Evolutionary conservation across 768 basidiomycete genomes (phyloP), one percentile per base, ranked within the genome.

Genomic region (Sarcodon aspratus): DNA sequence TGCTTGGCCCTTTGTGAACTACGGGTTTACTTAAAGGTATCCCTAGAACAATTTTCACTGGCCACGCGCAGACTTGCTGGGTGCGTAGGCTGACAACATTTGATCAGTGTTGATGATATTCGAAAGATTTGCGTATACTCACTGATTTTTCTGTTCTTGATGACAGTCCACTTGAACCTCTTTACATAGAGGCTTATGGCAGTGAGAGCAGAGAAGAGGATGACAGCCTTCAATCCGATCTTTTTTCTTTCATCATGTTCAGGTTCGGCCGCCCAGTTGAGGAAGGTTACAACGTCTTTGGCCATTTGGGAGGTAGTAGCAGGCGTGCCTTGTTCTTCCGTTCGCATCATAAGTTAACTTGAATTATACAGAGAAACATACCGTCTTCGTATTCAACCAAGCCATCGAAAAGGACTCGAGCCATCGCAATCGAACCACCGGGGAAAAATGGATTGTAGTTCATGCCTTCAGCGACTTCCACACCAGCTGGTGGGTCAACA

Each of bases 401-500:
- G 36, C 91, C 94, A 59, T 98, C 96, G 63, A 88, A 98, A 55
- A 98, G 71, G 34, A 97, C 80, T 61, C 95, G 90, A 46, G 91
- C 93, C 96, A 99, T 99, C 62, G 90, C 87, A 52, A 98, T 97
- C 55, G 93, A 93, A 60, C 94, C 95, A 48, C 96, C 93, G 37
- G 95, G 95, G 86, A 99, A 99, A 74, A 85, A 98, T 15, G 93
- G 92, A 71, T 91, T 92, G 77, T 96, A 98, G 78, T 94, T 96
- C 90, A 97, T 87, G 56, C 91, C 95, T 47, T 97, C 95, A 66
- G 89, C 90, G 55, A 95, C 75, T 63, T 91, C 88, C 53, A 95
- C 86, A 51, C 91, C 92, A 51, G 95, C 91, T 38, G 96, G 96
- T 46, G 96, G 85, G 59, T 98, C 96, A 38, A 91, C 74, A 69